These are phyloP conservation scores for Sindora glabra DNA, from an alignment of 306 rosid species.

Conservation along the genomic window DNA sequence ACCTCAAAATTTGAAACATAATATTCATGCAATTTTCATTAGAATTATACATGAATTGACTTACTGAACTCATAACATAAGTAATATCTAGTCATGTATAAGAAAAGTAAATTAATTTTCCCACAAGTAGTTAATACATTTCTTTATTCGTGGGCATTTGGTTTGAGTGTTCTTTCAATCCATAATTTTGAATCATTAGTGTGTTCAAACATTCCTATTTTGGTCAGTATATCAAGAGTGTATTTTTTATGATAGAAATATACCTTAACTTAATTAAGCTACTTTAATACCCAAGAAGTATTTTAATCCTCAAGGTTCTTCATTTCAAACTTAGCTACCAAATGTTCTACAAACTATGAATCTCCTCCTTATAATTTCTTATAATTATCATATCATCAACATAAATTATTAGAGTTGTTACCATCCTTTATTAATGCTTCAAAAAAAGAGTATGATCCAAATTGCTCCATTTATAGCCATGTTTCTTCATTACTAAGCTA, in stretches of 20 bases:
- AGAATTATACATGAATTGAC: not conserved
- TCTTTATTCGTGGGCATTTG: not conserved
- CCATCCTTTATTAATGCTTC: not conserved
- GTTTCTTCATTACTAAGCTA: not conserved
- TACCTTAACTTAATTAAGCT: not conserved
- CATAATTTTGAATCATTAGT: not conserved
- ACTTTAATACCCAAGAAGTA: not conserved
- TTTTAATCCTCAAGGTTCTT: not conserved
- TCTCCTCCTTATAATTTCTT: not conserved
- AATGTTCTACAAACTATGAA: not conserved
- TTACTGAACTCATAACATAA: not conserved
- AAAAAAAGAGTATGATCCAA: not conserved
- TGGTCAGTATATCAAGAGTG: not conserved
- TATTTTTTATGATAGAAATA: not conserved
- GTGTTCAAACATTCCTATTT: not conserved
- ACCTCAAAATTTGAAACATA: not conserved
- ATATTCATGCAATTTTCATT: not conserved
- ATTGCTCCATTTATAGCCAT: not conserved
- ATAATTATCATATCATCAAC: not conserved
- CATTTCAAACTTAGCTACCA: not conserved
- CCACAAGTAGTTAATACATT: not conserved
- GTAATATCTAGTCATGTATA: not conserved
- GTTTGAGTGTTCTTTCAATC: not conserved
- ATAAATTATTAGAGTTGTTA: not conserved
- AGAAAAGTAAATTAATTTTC: no score